Evolutionary conservation across 768 basidiomycete genomes (phyloP), one percentile per base, ranked within the genome.

Genomic region (Kwoniella bestiolae): DNA sequence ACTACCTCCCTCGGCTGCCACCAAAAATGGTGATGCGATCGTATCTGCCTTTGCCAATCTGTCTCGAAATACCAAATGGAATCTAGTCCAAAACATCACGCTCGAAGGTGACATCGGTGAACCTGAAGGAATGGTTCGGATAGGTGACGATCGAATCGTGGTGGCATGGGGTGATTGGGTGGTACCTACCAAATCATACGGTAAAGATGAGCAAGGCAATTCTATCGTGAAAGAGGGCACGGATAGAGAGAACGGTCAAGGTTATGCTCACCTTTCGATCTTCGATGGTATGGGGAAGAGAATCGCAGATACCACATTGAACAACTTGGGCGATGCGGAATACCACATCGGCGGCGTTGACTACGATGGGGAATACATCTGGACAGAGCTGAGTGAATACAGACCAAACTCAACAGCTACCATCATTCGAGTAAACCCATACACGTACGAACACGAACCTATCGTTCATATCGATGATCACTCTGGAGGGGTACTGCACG

Each of bases 61-160:
- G 7, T 64, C 63, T 25, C 63, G 67, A 38, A 65, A 55, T 34
- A 68, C 67, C 5, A 50, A 58, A 18, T 68, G 67, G 67, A 60
- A 58, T 6, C 49, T 63, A 7, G 25, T 68, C 34, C 28, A 58
- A 49, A 57, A 45, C 16, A 49, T 68, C 41, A 46, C 56, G 1
- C 31, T 68, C 34, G 23, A 64, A 52, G 67, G 67, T 32, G 67
- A 68, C n/a, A 58, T 53, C 6, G 56, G 63, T 31, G 67, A 68
- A 51, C 62, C 62, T 21, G 67, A 68, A 32, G 56, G 62, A 18
- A 58, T 68, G 49, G 62, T 68, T 11, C 55, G 63, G 18, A 44
- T 68, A 44, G 55, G 47, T 35, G 67, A 64, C 41, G 63, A 68
- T 41, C 62, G 67, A 12, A 52, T 34, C 57, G 38, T 59, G 8